Base-by-base conservation (phyloP, 2,329 filamentous ascomycete species). In the Xylaria sp. region DNA sequence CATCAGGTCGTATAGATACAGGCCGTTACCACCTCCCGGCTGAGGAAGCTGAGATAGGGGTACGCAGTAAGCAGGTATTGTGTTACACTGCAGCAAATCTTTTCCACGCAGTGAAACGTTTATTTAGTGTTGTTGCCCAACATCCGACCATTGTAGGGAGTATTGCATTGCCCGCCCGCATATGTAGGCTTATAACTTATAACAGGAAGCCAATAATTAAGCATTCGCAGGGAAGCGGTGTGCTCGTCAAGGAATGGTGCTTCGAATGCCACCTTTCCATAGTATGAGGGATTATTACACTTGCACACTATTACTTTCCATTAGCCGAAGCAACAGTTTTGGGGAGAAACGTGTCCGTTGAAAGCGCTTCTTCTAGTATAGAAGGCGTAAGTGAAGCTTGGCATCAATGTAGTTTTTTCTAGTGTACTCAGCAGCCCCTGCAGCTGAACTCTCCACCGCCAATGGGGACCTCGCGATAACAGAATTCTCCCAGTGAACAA, bases 391-490 rank as follows among this genome's bases (percentile, higher is more conserved):
- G 20, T 33, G 7, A 22, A 51, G 49, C 60, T 60, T 67, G 55
- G 65, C 60, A 56, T 45, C 22, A 22, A 47, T 49, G n/a, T 49
- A 59, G 42, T 36, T 53, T 49, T 33, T 55, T 27, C 6, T 29
- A 38, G 55, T 60, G 57, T 42, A n/a, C n/a, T 27, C 27, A 57
- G 45, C 44, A 44, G 44, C 63, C 51, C 62, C 49, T 49, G 63
- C 51, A 69, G 64, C 67, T 64, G 67, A 69, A 47, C 38, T 25
- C 3, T 13, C 17, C 47, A 38, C 53, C 42, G 36, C 67, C 67
- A 69, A 69, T 69, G 33, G 45, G 58, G 54, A 42, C 39, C 11
- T 51, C 42, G 51, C 58, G 67, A 69, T 69, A 69, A 69, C 57
- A 50, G 49, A 67, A 59, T 20, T 42, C 49, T 51, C 49, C 29